phyloP scores from a whole-genome alignment of 257 asterid genomes.

The Capsicum chinense region DNA sequence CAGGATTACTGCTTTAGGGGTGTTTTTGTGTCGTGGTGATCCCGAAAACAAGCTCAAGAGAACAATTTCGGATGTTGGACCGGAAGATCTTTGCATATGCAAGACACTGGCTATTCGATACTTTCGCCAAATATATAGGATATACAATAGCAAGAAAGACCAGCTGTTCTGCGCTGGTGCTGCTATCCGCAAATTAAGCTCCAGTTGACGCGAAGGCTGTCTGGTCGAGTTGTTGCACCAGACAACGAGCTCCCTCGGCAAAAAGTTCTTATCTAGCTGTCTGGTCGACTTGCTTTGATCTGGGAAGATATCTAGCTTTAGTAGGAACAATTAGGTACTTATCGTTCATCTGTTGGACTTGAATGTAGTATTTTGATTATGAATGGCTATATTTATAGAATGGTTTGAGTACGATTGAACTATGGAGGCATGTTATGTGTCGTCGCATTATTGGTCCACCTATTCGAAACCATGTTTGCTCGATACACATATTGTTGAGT shows the following conservation, averaged over 20 bases:
- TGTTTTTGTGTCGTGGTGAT: not conserved
- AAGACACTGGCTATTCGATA: not conserved
- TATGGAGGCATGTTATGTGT: no score
- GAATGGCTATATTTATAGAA: not conserved
- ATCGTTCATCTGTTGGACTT: not conserved
- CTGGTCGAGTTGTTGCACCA: not conserved
- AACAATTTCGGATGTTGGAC: not conserved
- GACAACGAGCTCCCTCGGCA: not conserved
- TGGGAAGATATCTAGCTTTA: not conserved
- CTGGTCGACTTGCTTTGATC: not conserved
- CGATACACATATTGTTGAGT: no score
- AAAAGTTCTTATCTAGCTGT: no score
- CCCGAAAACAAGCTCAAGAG: slow-evolving; percentile 3
- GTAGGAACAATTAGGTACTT: not conserved
- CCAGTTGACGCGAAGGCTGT: not conserved
- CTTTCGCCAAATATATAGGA: not conserved
- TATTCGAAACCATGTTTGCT: no score
- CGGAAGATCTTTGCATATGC: not conserved
- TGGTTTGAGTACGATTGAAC: not conserved
- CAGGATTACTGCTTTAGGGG: slow-evolving; percentile 14
- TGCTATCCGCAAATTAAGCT: not conserved
- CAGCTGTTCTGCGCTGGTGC: not conserved
- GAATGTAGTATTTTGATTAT: not conserved
- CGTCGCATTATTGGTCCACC: no score
- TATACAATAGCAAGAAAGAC: not conserved